Base-by-base conservation (phyloP, 192 early-diverging fungal species). In the Podila verticillata region DNA sequence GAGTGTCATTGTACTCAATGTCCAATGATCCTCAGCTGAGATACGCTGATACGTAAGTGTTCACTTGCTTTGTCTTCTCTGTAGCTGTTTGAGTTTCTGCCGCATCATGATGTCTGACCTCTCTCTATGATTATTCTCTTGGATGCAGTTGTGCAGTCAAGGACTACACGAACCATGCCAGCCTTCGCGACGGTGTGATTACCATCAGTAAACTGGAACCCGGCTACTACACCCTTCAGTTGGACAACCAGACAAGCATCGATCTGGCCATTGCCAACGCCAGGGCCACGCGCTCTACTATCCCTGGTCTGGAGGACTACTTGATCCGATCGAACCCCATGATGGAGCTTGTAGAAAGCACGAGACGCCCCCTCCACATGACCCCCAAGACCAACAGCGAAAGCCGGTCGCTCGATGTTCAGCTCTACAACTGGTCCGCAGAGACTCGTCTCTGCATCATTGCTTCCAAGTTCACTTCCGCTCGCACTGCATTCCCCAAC, bases 341-440 rank as follows among this genome's bases (percentile, higher is more conserved):
- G 77, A 7, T 80, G 51, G 70, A 72, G 48, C 28, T 72, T 8
- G 6, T 49, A 17, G 77, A 68, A 7, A 72, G 65, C 32, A 31
- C 77, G 20, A 80, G 57, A 22, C n/a, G 28, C 4, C 77, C 77
- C 0, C 66, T 80, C 4, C 61, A 68, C 30, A 63, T 80, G 12
- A 15, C 65, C 4, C 66, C 61, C 0, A 54, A n/a, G 5, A 17
- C 28, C 2, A 51, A 68, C 47, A n/a, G 22, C 20, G 48, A 26
- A 5, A 34, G n/a, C 2, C 32, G 54, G 7, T 30, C 24, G 20
- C 54, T 80, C 5, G 60, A 60, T 7, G 72, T 80, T 30, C 77
- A 80, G 30, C 47, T 80, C 28, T 60, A 69, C 48, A 80, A 80
- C 56, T 80, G 77, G 77, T 72, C 44, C 8, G 24, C 65, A 0